A percentile compares a stretch with the other conserved stretches of the same genome.
Conservation (phyloP, 345 rosid genomes). For the Gynandropsis gynandra region DNA sequence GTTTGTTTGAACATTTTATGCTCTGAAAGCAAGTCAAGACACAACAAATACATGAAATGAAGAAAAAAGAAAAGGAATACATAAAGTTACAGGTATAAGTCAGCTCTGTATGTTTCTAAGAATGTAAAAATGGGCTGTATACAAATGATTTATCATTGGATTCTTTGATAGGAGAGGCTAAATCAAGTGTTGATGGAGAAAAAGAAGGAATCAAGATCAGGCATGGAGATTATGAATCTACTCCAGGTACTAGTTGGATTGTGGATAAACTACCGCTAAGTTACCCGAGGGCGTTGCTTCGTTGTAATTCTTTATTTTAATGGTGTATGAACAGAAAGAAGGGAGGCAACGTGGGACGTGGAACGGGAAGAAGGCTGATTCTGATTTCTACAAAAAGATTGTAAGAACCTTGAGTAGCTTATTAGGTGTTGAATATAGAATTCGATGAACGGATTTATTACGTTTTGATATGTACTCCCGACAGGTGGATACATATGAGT, state of each 20-base stretch:
- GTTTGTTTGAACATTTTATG: constrained; percentile 16
- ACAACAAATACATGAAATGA: constrained; percentile 94
- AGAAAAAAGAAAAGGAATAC: constrained; percentile 96
- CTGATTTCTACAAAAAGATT: constrained; percentile 90
- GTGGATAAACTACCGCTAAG: neutral
- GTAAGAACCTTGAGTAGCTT: constrained; percentile 36
- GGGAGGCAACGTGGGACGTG: constrained; percentile 97
- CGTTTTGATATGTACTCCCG: neutral
- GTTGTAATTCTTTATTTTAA: constrained; percentile 11
- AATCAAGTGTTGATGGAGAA: constrained; percentile 98
- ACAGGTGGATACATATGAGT: constrained; percentile 94
- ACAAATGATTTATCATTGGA: neutral
- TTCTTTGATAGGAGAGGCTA: constrained; percentile 66
- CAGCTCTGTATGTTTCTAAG: constrained; percentile 1
- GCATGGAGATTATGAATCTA: constrained; percentile 98
- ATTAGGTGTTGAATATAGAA: neutral
- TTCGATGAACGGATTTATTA: neutral
- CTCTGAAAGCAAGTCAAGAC: constrained; percentile 85
- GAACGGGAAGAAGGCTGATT: constrained; percentile 96
- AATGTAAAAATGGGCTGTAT: constrained; percentile 1
- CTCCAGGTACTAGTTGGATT: constrained; percentile 58
- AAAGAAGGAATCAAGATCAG: constrained; percentile 94
- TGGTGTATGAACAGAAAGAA: constrained; percentile 65
- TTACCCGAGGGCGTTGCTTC: neutral
- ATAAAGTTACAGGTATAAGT: constrained; percentile 74